These are phyloP conservation scores for Pyrenophora seminiperda DNA, from an alignment of 2,329 filamentous ascomycete species.

Conservation along the genomic window DNA sequence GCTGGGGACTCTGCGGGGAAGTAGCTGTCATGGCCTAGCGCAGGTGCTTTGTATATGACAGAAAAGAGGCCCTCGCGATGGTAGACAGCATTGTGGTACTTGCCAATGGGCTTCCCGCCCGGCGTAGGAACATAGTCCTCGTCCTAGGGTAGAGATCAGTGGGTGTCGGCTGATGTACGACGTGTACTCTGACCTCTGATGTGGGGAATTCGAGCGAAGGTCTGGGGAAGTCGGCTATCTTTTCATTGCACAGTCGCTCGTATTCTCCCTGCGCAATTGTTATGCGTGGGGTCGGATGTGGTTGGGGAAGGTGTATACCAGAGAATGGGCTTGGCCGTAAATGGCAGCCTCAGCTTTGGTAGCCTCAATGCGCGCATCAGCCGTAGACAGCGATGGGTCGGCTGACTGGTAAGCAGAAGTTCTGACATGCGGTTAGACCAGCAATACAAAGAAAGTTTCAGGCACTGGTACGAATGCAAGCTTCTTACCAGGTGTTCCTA, in stretches of 20 bases:
- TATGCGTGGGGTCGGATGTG: not conserved
- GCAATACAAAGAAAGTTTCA: not conserved
- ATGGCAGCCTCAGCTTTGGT: constrained; percentile 69
- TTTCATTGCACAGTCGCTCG: constrained; percentile 34
- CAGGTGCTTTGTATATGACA: constrained; percentile 73
- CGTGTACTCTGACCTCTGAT: constrained; percentile 23
- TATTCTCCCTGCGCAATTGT: constrained; percentile 44
- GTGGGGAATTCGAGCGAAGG: constrained; percentile 32
- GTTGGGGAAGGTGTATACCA: constrained; percentile 52
- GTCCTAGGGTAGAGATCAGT: constrained; percentile 20
- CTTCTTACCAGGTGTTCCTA: constrained; percentile 7
- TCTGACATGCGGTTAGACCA: constrained; percentile 42
- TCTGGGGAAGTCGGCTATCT: constrained; percentile 24
- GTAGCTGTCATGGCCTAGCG: constrained; percentile 44
- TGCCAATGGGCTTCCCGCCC: constrained; percentile 55
- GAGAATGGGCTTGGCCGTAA: constrained; percentile 62
- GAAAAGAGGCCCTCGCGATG: constrained; percentile 76
- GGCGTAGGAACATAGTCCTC: constrained; percentile 44
- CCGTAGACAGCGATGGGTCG: constrained; percentile 52
- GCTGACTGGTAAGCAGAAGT: constrained; percentile 55
- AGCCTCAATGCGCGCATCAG: constrained; percentile 62
- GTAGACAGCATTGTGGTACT: constrained; percentile 62
- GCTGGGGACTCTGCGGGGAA: constrained; percentile 25
- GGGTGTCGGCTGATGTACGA: too few species aligned
- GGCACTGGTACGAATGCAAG: not conserved